Base-by-base conservation (phyloP, 805 yeast species). In the Martiniozyma abietophila region DNA sequence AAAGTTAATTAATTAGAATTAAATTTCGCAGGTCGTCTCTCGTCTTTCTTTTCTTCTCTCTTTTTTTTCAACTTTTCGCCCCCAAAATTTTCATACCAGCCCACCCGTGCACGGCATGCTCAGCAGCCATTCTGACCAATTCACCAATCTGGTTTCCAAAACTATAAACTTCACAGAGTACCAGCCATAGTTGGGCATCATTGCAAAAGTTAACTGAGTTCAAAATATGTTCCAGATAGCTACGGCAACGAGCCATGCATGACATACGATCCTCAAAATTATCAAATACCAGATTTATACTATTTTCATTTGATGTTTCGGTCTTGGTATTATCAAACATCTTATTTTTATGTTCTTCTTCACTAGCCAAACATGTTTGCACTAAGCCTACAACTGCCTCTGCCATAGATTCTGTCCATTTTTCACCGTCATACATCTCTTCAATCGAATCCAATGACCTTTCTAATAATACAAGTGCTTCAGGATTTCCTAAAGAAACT, bases 51-150 rank as follows among this genome's bases (percentile, higher is more conserved):
- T n/a, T n/a, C n/a, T n/a, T n/a, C n/a, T n/a, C n/a, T n/a, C n/a
- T n/a, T n/a, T n/a, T n/a, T n/a, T n/a, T n/a, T n/a, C n/a, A n/a
- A n/a, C n/a, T n/a, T n/a, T n/a, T n/a, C n/a, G n/a, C n/a, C n/a
- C 22, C 28, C 31, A 34, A 34, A 34, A 34, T 34, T 29, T 34
- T 34, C 37, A 34, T 29, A 11, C 37, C 37, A 8, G 19, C 19
- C 37, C 37, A 34, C 15, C 26, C 37, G 29, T 33, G 37, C 20
- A 29, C 29, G 18, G 37, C 18, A 23, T 29, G 37, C 33, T 34
- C 37, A 34, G 33, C 16, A n/a, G n/a, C n/a, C n/a, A n/a, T n/a
- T n/a, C n/a, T n/a, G n/a, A n/a, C n/a, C n/a, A n/a, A n/a, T n/a
- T n/a, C n/a, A n/a, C n/a, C n/a, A n/a, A n/a, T n/a, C n/a, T n/a